These are phyloP conservation scores for Cyclocybe aegerita DNA, from an alignment of 768 basidiomycete genomes.

Conservation along the genomic window DNA sequence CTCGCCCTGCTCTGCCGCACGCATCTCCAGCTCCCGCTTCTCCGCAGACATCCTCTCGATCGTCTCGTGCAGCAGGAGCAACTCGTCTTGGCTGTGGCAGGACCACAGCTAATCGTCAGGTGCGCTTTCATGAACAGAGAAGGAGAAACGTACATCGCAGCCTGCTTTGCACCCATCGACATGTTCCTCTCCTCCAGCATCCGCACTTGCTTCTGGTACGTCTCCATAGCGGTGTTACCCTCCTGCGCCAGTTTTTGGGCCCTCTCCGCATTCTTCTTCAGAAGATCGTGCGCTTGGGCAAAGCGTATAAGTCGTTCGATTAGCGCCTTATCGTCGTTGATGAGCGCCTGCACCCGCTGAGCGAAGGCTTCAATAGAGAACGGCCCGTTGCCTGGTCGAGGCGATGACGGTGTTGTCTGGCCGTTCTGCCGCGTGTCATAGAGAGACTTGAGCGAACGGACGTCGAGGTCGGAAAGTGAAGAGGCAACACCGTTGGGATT, in stretches of 20 bases:
- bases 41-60: constrained; percentile 61
- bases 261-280: constrained; percentile 90
- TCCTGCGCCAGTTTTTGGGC: constrained; percentile 91
- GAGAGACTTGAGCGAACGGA: constrained; percentile 80
- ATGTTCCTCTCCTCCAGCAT: constrained; percentile 76
- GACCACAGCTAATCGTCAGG: too few relatives aligned
- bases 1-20: constrained; percentile 72
- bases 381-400: constrained; percentile 26
- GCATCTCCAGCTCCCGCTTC: constrained; percentile 68
- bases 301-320: constrained; percentile 84
- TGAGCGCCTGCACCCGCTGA: constrained; percentile 73
- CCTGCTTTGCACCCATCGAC: constrained; percentile 47
- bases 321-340: constrained; percentile 80
- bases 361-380: constrained; percentile 81
- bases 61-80: constrained; percentile 55
- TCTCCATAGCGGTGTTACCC: constrained; percentile 75
- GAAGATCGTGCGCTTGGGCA: constrained; percentile 84
- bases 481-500: constrained; percentile 20
- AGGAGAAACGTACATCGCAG: constrained; percentile 49
- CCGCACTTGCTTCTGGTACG: constrained; percentile 86
- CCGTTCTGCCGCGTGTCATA: constrained; percentile 45
- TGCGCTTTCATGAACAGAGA: constrained; percentile 4
- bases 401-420: constrained; percentile 18
- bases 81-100: constrained; percentile 59
- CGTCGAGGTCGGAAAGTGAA: constrained; percentile 82